A percentile compares a stretch with the other conserved stretches of the same genome.
Conservation (phyloP, 768 basidiomycete genomes). For the Xerocomus potaroensis region DNA sequence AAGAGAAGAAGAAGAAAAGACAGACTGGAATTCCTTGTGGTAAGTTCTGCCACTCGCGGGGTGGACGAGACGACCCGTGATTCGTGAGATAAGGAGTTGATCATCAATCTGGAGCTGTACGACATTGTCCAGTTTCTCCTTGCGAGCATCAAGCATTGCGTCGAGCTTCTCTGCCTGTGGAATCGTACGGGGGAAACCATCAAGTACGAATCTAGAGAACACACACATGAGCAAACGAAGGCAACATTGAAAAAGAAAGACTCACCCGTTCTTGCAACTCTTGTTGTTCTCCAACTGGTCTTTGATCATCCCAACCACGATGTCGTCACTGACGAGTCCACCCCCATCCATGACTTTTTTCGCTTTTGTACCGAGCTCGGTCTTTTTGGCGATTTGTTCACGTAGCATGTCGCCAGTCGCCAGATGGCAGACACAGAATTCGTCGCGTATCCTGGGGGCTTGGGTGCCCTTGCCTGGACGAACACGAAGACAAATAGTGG, state of each 20-base stretch:
- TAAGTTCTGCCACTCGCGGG: slow-evolving; percentile 86
- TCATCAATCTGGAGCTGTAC: slow-evolving; percentile 92
- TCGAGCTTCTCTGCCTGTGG: slow-evolving; percentile 96
- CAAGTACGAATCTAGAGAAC: slow-evolving; percentile 80
- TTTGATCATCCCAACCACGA: slow-evolving; percentile 97
- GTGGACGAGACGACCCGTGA: slow-evolving; percentile 95
- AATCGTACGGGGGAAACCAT: slow-evolving; percentile 99
- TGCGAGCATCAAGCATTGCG: slow-evolving; percentile 74
- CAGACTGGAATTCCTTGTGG: slow-evolving; percentile 92
- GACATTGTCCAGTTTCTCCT: slow-evolving; percentile 89
- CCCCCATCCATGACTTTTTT: slow-evolving; percentile 99
- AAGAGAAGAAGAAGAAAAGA: slow-evolving; percentile 10
- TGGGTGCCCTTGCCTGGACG: slow-evolving; percentile 99
- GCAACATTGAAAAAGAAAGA: slow-evolving; percentile 4
- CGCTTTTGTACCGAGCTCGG: slow-evolving; percentile 82
- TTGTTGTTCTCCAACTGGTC: slow-evolving; percentile 92
- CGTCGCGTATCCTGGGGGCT: slow-evolving; percentile 86
- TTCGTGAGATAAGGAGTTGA: slow-evolving; percentile 93
- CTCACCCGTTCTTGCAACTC: slow-evolving; percentile 93
- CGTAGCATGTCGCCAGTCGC: slow-evolving; percentile 99
- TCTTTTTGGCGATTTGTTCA: slow-evolving; percentile 85
- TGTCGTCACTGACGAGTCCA: slow-evolving; percentile 92
- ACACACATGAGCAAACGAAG: not conserved
- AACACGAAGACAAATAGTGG: too few species aligned
- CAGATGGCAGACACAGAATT: slow-evolving; percentile 96